Conservation (phyloP, 345 rosid genomes). For the Syzygium oleosum region DNA sequence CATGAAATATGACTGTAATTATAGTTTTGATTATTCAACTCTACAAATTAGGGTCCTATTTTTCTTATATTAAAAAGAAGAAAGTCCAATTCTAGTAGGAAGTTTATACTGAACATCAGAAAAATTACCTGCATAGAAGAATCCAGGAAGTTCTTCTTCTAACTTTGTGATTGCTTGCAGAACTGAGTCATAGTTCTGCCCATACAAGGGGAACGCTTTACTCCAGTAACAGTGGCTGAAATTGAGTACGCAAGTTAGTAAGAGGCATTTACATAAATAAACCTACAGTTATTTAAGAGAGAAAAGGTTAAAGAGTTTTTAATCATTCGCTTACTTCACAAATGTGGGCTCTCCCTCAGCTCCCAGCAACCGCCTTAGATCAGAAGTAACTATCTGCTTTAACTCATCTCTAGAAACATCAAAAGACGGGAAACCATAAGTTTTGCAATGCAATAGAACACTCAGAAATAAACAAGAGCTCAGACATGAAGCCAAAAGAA, state of each 20-base stretch:
- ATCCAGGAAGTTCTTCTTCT: slow-evolving; percentile 87
- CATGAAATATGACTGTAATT: background rate
- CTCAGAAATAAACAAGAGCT: background rate
- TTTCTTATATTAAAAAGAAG: background rate
- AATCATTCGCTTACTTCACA: slow-evolving; percentile 47
- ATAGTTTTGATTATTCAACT: background rate
- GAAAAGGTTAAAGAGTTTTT: background rate
- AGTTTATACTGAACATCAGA: background rate
- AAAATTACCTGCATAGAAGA: slow-evolving; percentile 78
- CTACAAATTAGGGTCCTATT: background rate
- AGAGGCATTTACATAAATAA: background rate
- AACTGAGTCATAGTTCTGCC: slow-evolving; percentile 53
- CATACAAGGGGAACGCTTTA: slow-evolving; percentile 79
- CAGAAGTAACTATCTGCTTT: slow-evolving; percentile 72
- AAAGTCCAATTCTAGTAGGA: background rate
- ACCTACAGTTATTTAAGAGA: background rate
- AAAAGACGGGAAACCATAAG: background rate
- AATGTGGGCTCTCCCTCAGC: slow-evolving; percentile 85
- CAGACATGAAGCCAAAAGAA: background rate
- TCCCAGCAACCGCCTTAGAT: slow-evolving; percentile 71
- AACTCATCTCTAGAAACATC: slow-evolving; percentile 48
- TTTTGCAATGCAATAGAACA: background rate
- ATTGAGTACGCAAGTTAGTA: background rate
- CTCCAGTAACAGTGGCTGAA: slow-evolving; percentile 90
- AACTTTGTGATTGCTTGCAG: slow-evolving; percentile 61